phyloP scores from a whole-genome alignment of 2,329 filamentous ascomycete species.

The Rhynchosporium agropyri region DNA sequence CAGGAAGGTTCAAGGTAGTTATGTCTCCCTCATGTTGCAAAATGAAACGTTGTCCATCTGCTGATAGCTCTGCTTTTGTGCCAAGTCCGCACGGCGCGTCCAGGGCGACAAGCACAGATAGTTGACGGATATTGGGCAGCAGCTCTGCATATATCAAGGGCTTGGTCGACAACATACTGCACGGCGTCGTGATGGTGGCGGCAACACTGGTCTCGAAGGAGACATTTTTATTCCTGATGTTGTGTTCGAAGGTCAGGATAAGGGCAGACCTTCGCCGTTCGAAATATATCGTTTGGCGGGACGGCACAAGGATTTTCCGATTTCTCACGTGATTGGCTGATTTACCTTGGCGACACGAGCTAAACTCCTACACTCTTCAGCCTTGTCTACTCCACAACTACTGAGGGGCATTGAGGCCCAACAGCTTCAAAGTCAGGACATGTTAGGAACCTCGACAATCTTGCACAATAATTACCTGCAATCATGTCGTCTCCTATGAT shows the following conservation, averaged over 20 bases:
- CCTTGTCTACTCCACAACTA: conserved; percentile 27
- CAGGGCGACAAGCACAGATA: conserved; percentile 60
- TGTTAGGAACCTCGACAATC: conserved; percentile 12
- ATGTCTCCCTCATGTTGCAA: conserved; percentile 53
- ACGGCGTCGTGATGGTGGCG: conserved; percentile 3
- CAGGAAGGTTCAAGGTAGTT: conserved; percentile 44
- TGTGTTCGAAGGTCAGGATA: conserved; percentile 4
- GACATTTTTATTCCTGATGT: conserved; percentile 11
- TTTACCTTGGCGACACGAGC: background rate
- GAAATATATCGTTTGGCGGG: conserved; percentile 3
- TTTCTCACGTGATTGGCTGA: conserved; percentile 13
- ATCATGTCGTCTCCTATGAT: conserved; percentile 47
- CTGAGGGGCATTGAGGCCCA: conserved; percentile 19
- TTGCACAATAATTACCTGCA: background rate
- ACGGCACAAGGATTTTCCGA: background rate
- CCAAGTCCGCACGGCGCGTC: conserved; percentile 43
- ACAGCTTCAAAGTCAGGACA: conserved; percentile 31
- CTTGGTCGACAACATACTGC: conserved; percentile 25
- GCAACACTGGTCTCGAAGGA: background rate
- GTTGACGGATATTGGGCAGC: conserved; percentile 64
- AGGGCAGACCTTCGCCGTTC: conserved; percentile 4
- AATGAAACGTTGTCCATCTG: conserved; percentile 50
- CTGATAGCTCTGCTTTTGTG: conserved; percentile 45
- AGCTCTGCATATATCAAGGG: conserved; percentile 63
- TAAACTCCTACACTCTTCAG: conserved; percentile 11